Base-by-base conservation (phyloP, 164 flowering plant genomes). In the Dillenia suffruticosa region DNA sequence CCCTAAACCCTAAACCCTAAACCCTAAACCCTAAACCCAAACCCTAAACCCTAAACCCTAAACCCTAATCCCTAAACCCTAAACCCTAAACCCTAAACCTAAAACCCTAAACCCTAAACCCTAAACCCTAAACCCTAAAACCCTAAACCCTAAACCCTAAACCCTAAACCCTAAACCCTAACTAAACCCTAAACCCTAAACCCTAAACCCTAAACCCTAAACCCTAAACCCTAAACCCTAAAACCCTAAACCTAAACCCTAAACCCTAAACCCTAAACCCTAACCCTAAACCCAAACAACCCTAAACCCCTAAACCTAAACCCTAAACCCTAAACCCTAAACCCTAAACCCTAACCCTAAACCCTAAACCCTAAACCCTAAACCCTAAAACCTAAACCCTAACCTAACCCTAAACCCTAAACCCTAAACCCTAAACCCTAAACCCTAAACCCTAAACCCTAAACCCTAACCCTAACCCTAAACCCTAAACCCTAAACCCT, bases 111-210 rank as follows among this genome's bases (percentile, higher is more conserved):
- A 53, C 56, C 56, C 32, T 53, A 53, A 17, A 53, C 56, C 56
- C 32, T 17, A 53, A 53, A 17, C 32, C 24, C 32, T 17, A 53
- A 53, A 53, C 32, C 56, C 56, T 53, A 53, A 53, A 53, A 1
- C 56, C 58, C 58, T 40, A 16, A 53, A 53, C 32, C 56, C 56
- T 53, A 53, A 53, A 53, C 56, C 56, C 56, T 53, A 53, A 53
- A 53, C 56, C 56, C 56, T 53, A 53, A 53, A 53, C 56, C 56
- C 56, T 53, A 53, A 53, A 53, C 56, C 56, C 56, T 53, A 53
- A 53, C 56, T 53, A 53, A 51, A 51, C 54, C 54, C 56, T 19
- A 16, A 53, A 53, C 58, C 56, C 32, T 53, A 53, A 53, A 53
- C 56, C 32, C 56, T 17, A 53, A 53, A 53, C 32, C 56, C 56